Evolutionary conservation across 2,329 filamentous ascomycete genomes (phyloP), one percentile per base, ranked within the genome.

Genomic region (Tolypocladium nubicola): DNA sequence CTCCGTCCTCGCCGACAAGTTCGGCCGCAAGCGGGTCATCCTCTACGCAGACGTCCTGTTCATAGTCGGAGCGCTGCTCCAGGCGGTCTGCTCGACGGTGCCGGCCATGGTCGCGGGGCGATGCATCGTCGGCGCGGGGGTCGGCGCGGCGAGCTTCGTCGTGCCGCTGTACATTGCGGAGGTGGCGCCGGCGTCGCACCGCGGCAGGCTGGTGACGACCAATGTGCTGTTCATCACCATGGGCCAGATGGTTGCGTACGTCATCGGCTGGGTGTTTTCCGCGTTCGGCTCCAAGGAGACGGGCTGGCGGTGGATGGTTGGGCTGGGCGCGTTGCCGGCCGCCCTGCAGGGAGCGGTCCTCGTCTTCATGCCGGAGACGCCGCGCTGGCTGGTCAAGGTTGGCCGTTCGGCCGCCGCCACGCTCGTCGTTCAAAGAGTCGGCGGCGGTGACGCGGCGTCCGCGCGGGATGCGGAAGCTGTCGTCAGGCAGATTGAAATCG

Each of bases 231-330:
- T 95, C 63, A 87, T 97, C 57, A 96, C 92, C 0, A 77, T 89
- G 13, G 93, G 93, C 0, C 92, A 97, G 72, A 89, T 96, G 2
- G 82, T 95, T 23, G 92, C 93, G 2, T 97, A 97, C 70, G 69
- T 95, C 1, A 74, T 91, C 8, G 93, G 93, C 1, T 96, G 89
- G 87, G 70, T 79, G 0, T 86, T 96, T 52, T 80, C 84, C 7
- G 78, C 81, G 57, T 76, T 76, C 58, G 81, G 76, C 0, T 70
- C 74, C 58, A 64, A 69, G 26, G 67, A 66, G 40, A 81, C 79
- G 14, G 90, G 88, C 1, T 97, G 93, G 92, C 79, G 90, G 54
- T 95, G 89, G 86, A 92, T 96, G 82, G 91, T 97, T 0, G 92
- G 92, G 0, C 72, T 97, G 0, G 93, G 92, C 0, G 88, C 88